Conservation (phyloP, 176 grass and related monocot genomes). For the Oryza officinalis region DNA sequence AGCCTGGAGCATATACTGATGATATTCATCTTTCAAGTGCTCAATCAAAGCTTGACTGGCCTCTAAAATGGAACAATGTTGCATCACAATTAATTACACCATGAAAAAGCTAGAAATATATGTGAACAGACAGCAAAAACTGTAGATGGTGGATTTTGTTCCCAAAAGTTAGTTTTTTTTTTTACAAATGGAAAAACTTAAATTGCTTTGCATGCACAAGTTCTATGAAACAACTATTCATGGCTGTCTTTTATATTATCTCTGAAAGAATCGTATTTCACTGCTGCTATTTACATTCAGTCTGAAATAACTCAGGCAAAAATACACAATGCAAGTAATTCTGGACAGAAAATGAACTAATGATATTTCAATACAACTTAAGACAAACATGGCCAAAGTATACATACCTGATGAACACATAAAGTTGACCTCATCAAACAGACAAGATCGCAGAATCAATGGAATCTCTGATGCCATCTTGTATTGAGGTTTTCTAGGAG, state of each 20-base stretch:
- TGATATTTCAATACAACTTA: too few species aligned
- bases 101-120: neutral
- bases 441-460: conserved; percentile 71
- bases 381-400: neutral
- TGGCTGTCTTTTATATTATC: neutral
- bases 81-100: neutral
- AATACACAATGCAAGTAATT: neutral
- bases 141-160: neutral
- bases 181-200: neutral
- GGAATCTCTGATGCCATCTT: conserved; percentile 89
- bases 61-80: conserved; percentile 45
- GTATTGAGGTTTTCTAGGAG: conserved; percentile 89
- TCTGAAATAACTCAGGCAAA: neutral
- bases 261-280: neutral
- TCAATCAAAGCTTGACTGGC: conserved; percentile 56
- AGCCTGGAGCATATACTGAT: conserved; percentile 73
- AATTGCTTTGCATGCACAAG: neutral
- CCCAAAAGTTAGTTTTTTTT: neutral
- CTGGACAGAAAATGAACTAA: neutral
- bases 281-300: neutral
- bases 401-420: conserved; percentile 80
- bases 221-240: conserved; percentile 3
- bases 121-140: neutral
- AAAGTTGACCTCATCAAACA: conserved; percentile 69
- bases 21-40: conserved; percentile 76